Evolutionary conservation across 106 monocot species (phyloP), one percentile per base, ranked within the genome.

Genomic region (Chionographis japonica): DNA sequence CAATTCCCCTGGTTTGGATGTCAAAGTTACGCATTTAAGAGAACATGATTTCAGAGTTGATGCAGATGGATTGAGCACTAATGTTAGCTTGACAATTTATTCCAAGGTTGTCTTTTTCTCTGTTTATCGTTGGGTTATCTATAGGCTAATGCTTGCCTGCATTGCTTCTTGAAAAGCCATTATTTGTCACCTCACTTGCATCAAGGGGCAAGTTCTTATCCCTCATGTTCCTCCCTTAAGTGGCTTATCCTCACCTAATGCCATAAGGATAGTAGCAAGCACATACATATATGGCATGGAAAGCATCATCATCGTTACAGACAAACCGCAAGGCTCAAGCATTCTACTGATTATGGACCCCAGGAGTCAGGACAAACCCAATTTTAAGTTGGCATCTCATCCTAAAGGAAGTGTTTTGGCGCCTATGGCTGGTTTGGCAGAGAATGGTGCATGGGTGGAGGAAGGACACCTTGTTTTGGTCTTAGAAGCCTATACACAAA

Each of bases 401-500:
- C 80, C 92, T 6, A 78, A 90, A 77, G 98, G 98, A 36, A 93
- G 78, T 72, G 93, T 90, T 61, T 54, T 93, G 72, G 90, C 98
- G 37, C 98, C 98, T 53, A 98, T 98, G 98, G 89, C 98, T 54
- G 98, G 98, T 73, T 81, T 98, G 67, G 60, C 85, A 43, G 83
- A 90, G 40, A 81, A 98, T 76, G 92, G 87, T 54, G 76, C 90
- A 54, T 52, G 20, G 37, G 92, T 98, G 68, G 85, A 88, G 71
- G 85, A 79, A 56, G 93, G 90, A 20, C 89, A 93, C 63, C 85
- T 93, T 59, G 14, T 98, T 68, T 67, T 98, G 69, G 87, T 98
- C 40, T 76, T 98, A 54, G 98, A 27, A 27, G 27, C 27, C 27
- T 27, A 27, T 27, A 27, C 27, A 27, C 27, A 27, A 27, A 27